Percentiles rank a stretch among this genome's conserved stretches.
Evolutionary conservation across 331 rosid genomes (phyloP).

Genomic region (Stylosanthes scabra): DNA sequence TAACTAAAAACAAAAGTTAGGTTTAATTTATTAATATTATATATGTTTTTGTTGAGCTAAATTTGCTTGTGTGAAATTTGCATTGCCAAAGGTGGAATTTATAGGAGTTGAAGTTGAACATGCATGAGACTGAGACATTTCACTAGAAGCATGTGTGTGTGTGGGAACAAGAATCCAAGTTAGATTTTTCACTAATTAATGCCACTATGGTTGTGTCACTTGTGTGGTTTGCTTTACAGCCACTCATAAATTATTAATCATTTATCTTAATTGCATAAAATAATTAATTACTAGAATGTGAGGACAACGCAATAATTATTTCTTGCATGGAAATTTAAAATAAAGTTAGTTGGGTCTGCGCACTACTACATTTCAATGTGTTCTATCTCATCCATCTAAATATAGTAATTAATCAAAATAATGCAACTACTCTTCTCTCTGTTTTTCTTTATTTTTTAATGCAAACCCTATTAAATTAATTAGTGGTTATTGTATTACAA

Average conservation of each 20-base stretch:
- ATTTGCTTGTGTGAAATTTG: constrained; percentile 1
- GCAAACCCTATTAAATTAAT: too few species aligned
- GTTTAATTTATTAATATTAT: too few species aligned
- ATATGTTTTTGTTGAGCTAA: neutral
- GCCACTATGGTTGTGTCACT: constrained; percentile 22
- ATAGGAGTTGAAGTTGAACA: constrained; percentile 37
- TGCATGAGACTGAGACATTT: constrained; percentile 9
- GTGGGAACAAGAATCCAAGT: constrained; percentile 7
- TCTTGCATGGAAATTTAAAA: constrained; percentile 25
- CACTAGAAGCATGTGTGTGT: neutral
- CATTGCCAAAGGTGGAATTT: constrained; percentile 32
- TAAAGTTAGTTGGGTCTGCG: constrained; percentile 26
- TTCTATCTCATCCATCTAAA: neutral
- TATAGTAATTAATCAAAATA: neutral
- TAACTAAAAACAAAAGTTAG: neutral
- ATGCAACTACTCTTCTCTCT: constrained; percentile 2
- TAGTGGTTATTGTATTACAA: too few species aligned
- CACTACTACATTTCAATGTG: constrained; percentile 19
- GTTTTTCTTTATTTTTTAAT: too few species aligned
- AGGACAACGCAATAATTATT: neutral
- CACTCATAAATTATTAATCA: neutral
- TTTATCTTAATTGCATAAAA: neutral
- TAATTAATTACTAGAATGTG: constrained; percentile 8
- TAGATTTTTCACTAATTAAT: constrained; percentile 25
- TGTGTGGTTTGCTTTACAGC: constrained; percentile 18